A percentile compares a stretch with the other conserved stretches of the same genome.
phyloP scores from a whole-genome alignment of 164 flowering plant species.

The Hamamelis virginiana region DNA sequence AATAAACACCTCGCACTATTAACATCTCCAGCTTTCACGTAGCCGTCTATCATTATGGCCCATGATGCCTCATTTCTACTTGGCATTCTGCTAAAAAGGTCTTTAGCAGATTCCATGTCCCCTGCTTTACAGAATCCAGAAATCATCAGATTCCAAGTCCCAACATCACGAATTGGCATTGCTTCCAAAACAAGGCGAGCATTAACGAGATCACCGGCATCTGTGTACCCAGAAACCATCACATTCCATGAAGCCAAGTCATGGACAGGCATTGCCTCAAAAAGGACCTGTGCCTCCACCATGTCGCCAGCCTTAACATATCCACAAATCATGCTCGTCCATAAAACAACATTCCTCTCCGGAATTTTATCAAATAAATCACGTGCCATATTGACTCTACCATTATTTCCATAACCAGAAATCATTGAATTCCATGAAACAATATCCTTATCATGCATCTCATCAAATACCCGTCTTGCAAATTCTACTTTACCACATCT shows the following conservation, averaged over 20 bases:
- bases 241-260: constrained; percentile 38
- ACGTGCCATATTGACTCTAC: constrained; percentile 27
- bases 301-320: constrained; percentile 36
- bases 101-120: constrained; percentile 27
- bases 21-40: constrained; percentile 28
- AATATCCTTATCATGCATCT: constrained; percentile 29
- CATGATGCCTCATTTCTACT: constrained; percentile 31
- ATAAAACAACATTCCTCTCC: constrained; percentile 41
- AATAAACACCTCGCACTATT: constrained; percentile 28
- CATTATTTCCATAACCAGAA: constrained; percentile 27
- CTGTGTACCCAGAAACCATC: constrained; percentile 37
- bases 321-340: constrained; percentile 43
- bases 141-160: constrained; percentile 41
- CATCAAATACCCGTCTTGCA: constrained; percentile 34
- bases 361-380: constrained; percentile 33
- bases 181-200: constrained; percentile 28
- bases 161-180: constrained; percentile 29
- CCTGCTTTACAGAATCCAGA: constrained; percentile 39
- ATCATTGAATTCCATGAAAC: constrained; percentile 50
- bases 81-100: constrained; percentile 32
- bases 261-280: constrained; percentile 32
- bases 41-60: constrained; percentile 45
- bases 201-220: constrained; percentile 28
- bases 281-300: constrained; percentile 26
- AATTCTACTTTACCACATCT: constrained; percentile 29